phyloP scores from a whole-genome alignment of 768 basidiomycete species.

The Dictyophora rubrovolvata region DNA sequence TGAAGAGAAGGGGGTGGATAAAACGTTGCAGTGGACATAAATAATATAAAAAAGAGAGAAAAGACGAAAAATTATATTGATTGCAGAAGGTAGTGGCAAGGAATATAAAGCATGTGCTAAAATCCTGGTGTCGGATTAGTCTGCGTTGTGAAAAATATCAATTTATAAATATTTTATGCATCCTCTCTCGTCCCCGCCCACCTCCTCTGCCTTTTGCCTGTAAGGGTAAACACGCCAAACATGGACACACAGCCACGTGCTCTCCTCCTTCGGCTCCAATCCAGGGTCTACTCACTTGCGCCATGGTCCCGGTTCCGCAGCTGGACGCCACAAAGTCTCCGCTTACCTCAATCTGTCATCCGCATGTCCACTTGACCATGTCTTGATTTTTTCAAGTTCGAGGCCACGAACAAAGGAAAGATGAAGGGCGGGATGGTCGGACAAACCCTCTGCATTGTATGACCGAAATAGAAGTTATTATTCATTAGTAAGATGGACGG shows the following conservation, averaged over 20 bases:
- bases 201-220: not conserved
- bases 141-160: not conserved
- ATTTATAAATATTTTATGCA: not conserved
- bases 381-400: not conserved
- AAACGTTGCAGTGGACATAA: not conserved
- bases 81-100: not conserved
- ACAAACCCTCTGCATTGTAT: not conserved
- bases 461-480: not conserved
- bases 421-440: not conserved
- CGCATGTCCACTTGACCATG: not conserved
- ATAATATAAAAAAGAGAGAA: not conserved
- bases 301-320: not conserved
- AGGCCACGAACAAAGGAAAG: not conserved
- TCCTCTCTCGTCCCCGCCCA: not conserved
- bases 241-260: constrained; percentile 12
- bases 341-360: not conserved
- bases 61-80: not conserved
- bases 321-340: constrained; percentile 5
- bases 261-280: not conserved
- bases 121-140: not conserved
- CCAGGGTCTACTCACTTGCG: not conserved
- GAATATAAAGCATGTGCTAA: not conserved
- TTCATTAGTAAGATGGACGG: not conserved
- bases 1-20: not conserved
- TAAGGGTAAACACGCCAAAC: not conserved